These are phyloP conservation scores for Trametes maxima DNA, from an alignment of 768 basidiomycete species.

Conservation along the genomic window DNA sequence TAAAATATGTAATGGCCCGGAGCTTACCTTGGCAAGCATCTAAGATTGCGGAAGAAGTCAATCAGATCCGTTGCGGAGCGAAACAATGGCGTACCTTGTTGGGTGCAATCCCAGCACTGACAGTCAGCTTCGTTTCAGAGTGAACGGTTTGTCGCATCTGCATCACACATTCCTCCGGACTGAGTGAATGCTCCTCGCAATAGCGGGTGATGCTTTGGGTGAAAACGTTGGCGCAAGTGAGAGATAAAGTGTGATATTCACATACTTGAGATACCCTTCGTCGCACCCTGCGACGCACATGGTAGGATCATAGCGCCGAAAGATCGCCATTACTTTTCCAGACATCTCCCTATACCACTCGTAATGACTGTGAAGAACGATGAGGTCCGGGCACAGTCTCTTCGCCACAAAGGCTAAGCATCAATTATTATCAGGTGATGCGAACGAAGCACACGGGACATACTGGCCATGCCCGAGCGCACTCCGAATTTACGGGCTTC, in stretches of 20 bases:
- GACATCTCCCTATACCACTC: slow-evolving; percentile 72
- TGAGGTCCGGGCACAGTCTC: slow-evolving; percentile 90
- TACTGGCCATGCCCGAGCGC: slow-evolving; percentile 95
- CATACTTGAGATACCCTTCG: slow-evolving; percentile 88
- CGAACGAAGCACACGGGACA: slow-evolving; percentile 19
- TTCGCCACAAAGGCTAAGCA: slow-evolving; percentile 78
- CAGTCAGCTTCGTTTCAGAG: slow-evolving; percentile 82
- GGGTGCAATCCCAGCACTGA: slow-evolving; percentile 93
- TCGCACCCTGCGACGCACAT: slow-evolving; percentile 82
- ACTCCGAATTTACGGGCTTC: slow-evolving; percentile 90
- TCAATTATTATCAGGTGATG: neutral
- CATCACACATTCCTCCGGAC: slow-evolving; percentile 73
- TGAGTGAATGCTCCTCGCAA: slow-evolving; percentile 65
- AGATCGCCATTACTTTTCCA: slow-evolving; percentile 64
- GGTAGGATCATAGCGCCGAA: slow-evolving; percentile 71
- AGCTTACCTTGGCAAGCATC: slow-evolving; percentile 88
- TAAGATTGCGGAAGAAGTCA: slow-evolving; percentile 32
- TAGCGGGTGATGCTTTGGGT: slow-evolving; percentile 77
- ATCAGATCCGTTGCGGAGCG: slow-evolving; percentile 18
- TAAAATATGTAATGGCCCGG: neutral
- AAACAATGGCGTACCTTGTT: slow-evolving; percentile 66
- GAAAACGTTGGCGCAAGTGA: neutral
- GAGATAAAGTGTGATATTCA: no score
- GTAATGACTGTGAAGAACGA: slow-evolving; percentile 62
- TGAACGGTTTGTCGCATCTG: slow-evolving; percentile 76